These are phyloP conservation scores for Malus sieversii DNA, from an alignment of 306 rosid species.

Conservation along the genomic window DNA sequence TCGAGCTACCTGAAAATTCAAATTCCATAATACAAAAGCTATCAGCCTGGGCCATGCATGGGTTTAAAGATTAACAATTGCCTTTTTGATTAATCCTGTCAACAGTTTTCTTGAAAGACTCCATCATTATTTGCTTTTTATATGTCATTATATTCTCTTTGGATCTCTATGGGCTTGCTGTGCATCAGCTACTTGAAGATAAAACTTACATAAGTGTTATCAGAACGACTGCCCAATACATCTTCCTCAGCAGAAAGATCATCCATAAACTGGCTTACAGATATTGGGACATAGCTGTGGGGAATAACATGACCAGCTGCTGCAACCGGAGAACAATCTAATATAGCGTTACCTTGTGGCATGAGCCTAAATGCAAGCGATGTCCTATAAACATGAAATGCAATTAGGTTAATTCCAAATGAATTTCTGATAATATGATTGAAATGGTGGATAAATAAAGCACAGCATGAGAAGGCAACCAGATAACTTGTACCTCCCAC, in stretches of 20 bases:
- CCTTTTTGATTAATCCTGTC: background rate
- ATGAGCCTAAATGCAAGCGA: conserved; percentile 91
- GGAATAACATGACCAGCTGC: conserved; percentile 95
- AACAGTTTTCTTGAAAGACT: background rate
- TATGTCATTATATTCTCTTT: background rate
- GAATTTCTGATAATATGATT: conserved; percentile 20
- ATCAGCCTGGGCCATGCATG: background rate
- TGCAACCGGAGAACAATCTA: conserved; percentile 91
- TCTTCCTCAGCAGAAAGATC: conserved; percentile 93
- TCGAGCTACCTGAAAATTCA: conserved; percentile 46
- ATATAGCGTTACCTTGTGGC: conserved; percentile 87
- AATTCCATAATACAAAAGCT: conserved; percentile 6
- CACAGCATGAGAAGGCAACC: background rate
- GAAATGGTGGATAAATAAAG: conserved; percentile 13
- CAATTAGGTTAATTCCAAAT: conserved; percentile 26
- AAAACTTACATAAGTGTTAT: conserved; percentile 55
- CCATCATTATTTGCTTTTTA: background rate
- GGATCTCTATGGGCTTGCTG: background rate
- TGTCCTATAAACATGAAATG: conserved; percentile 63
- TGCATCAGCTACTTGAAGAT: conserved; percentile 12
- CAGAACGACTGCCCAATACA: conserved; percentile 52
- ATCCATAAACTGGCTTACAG: conserved; percentile 99
- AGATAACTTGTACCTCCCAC: conserved; percentile 58
- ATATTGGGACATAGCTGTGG: conserved; percentile 78
- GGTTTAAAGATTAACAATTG: background rate